Conservation (phyloP, 495 filamentous ascomycete species). For the Hypoxylon fragiforme region DNA sequence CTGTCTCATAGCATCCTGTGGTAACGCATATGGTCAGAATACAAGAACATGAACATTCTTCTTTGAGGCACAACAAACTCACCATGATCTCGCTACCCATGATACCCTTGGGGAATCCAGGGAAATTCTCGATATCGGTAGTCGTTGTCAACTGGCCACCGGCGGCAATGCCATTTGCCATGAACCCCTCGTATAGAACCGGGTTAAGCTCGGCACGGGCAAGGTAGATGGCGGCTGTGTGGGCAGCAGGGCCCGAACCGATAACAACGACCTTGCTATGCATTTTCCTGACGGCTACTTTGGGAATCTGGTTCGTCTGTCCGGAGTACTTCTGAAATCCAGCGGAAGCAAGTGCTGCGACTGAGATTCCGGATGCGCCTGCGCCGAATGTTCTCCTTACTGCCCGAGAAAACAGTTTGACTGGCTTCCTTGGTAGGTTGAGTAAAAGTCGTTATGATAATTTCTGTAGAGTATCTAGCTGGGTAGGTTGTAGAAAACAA, state of each 20-base stretch:
- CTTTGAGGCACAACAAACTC: constrained; percentile 5
- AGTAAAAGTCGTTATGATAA: too few species aligned
- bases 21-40: constrained; percentile 9
- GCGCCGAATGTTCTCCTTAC: constrained; percentile 58
- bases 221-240: constrained; percentile 96
- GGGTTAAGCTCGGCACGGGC: constrained; percentile 90
- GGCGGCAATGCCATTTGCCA: constrained; percentile 93
- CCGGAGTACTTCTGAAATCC: constrained; percentile 68
- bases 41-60: not conserved
- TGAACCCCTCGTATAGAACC: constrained; percentile 95
- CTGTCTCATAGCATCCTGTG: constrained; percentile 81
- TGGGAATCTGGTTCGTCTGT: constrained; percentile 55
- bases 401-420: constrained; percentile 86
- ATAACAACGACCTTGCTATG: constrained; percentile 83
- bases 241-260: constrained; percentile 94
- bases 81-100: constrained; percentile 86
- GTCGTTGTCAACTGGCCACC: constrained; percentile 97
- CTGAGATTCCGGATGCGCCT: constrained; percentile 63
- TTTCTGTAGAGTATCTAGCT: not conserved
- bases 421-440: constrained; percentile 38
- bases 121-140: constrained; percentile 97
- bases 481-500: not conserved
- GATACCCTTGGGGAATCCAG: constrained; percentile 88
- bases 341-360: constrained; percentile 62
- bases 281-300: constrained; percentile 62